phyloP scores from a whole-genome alignment of 495 filamentous ascomycete species.

The Penicillium parvum region DNA sequence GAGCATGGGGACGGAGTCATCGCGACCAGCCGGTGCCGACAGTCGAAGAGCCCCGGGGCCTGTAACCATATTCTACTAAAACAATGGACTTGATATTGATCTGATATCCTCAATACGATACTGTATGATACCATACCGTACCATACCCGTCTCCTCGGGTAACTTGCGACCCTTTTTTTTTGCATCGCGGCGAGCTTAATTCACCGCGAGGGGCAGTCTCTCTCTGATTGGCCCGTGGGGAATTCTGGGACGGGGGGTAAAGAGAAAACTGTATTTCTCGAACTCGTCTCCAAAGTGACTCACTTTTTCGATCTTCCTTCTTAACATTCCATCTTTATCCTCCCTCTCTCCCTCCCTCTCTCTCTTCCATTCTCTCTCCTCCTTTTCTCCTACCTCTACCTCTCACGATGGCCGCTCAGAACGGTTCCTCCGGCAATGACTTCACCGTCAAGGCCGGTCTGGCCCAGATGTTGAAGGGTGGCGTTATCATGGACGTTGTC shows the following conservation, averaged over 20 bases:
- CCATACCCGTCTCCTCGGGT: slow-evolving; percentile 10
- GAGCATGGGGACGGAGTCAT: background rate
- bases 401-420: slow-evolving; percentile 36
- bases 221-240: slow-evolving; percentile 15
- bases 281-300: slow-evolving; percentile 15
- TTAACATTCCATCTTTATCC: slow-evolving; percentile 3
- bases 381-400: background rate
- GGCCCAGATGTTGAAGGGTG: slow-evolving; percentile 96
- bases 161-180: slow-evolving; percentile 4
- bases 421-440: slow-evolving; percentile 36
- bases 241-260: no score
- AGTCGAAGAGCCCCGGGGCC: slow-evolving; percentile 15
- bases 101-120: background rate
- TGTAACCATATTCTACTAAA: slow-evolving; percentile 33
- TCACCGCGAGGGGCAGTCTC: slow-evolving; percentile 9
- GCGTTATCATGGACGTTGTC: slow-evolving; percentile 99
- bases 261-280: slow-evolving; percentile 8
- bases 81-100: slow-evolving; percentile 13
- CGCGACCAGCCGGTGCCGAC: background rate
- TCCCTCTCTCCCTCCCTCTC: background rate
- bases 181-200: slow-evolving; percentile 14
- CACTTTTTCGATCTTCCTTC: slow-evolving; percentile 12
- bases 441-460: slow-evolving; percentile 88
- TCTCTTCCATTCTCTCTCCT: slow-evolving; percentile 8
- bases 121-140: slow-evolving; percentile 4